Evolutionary conservation across 2,329 filamentous ascomycete genomes (phyloP).

Genomic region (Septoria petroselini): DNA sequence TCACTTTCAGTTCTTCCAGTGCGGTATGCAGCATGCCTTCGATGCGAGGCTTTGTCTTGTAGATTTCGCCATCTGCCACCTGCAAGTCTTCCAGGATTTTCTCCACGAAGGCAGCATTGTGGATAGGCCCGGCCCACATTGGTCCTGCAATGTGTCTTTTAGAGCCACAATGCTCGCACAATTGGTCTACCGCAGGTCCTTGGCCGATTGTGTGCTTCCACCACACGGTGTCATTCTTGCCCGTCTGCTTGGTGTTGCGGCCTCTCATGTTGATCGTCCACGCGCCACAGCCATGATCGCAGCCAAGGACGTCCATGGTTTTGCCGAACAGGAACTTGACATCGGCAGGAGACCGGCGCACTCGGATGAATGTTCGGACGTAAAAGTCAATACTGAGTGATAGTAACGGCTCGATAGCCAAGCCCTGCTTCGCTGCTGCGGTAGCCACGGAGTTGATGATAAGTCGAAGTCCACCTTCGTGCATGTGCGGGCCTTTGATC

Average conservation of each 20-base stretch:
- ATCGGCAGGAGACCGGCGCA: slow-evolving; percentile 73
- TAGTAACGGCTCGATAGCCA: slow-evolving; percentile 84
- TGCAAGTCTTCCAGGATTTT: slow-evolving; percentile 72
- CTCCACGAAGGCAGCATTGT: slow-evolving; percentile 78
- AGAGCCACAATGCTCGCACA: slow-evolving; percentile 78
- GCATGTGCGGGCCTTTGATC: slow-evolving; percentile 77
- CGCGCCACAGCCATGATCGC: slow-evolving; percentile 84
- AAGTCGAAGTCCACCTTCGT: slow-evolving; percentile 84
- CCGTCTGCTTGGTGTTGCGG: slow-evolving; percentile 61
- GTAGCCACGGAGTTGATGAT: slow-evolving; percentile 79
- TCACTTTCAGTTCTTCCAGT: slow-evolving; percentile 63
- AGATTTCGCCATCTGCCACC: slow-evolving; percentile 62
- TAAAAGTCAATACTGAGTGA: slow-evolving; percentile 97
- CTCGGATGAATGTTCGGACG: slow-evolving; percentile 78
- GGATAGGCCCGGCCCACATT: slow-evolving; percentile 90
- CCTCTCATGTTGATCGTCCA: slow-evolving; percentile 81
- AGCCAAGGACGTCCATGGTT: slow-evolving; percentile 90
- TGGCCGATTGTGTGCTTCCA: slow-evolving; percentile 76
- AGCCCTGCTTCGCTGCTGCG: slow-evolving; percentile 77
- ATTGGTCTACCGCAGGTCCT: slow-evolving; percentile 63
- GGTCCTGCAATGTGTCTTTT: slow-evolving; percentile 87
- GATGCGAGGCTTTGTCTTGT: slow-evolving; percentile 76
- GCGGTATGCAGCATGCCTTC: slow-evolving; percentile 90
- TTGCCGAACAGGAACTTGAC: slow-evolving; percentile 90
- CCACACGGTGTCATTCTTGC: slow-evolving; percentile 65